phyloP scores from a whole-genome alignment of 768 basidiomycete species.

The Neoboletus magnificus region DNA sequence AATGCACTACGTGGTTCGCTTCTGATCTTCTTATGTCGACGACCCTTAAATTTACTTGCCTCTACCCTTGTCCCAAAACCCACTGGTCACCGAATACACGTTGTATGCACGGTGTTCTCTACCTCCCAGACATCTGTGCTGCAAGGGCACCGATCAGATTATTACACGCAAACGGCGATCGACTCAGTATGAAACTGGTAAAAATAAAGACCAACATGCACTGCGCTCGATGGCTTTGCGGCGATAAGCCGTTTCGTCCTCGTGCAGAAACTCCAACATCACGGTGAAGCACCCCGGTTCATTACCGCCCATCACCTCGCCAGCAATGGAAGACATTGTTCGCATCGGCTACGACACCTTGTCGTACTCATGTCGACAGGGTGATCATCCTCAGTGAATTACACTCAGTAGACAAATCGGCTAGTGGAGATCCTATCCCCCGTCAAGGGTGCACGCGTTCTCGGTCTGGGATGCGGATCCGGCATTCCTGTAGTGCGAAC shows the following conservation, averaged over 20 bases:
- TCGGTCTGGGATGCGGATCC: constrained; percentile 7
- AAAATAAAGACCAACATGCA: background rate
- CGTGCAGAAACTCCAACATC: background rate
- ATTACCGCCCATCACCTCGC: constrained; percentile 19
- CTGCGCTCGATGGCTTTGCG: background rate
- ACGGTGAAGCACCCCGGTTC: constrained; percentile 6
- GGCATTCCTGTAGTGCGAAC: constrained; percentile 7
- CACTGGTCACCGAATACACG: constrained; percentile 3
- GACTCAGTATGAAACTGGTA: background rate
- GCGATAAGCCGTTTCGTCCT: constrained; percentile 7
- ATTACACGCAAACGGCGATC: constrained; percentile 5
- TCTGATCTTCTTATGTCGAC: background rate
- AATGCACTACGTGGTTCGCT: background rate
- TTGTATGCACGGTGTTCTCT: background rate
- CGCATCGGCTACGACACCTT: constrained; percentile 1
- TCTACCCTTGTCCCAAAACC: background rate
- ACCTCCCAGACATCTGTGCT: background rate
- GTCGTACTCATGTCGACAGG: constrained; percentile 1
- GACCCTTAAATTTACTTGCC: background rate
- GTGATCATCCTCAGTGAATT: background rate
- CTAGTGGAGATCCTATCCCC: background rate
- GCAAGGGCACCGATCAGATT: background rate
- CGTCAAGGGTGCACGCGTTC: background rate
- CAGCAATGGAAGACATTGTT: constrained; percentile 8
- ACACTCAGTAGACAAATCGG: background rate